These are phyloP conservation scores for Backusella sp. DNA, from an alignment of 192 early-diverging fungal species.

Conservation along the genomic window DNA sequence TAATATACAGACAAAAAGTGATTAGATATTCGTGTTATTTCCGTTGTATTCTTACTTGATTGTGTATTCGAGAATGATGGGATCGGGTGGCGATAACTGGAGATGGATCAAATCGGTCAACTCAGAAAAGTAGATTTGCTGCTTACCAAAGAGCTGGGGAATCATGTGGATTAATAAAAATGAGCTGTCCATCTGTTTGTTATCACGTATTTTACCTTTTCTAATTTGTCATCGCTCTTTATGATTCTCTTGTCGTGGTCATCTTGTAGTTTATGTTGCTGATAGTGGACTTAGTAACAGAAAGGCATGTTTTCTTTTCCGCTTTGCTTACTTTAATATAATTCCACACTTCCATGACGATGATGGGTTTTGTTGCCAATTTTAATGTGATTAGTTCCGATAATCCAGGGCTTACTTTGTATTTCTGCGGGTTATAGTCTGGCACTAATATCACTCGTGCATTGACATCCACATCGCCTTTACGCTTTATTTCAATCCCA, in stretches of 20 bases:
- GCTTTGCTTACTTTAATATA: constrained; percentile 77
- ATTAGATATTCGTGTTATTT: not conserved
- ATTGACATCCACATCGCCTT: constrained; percentile 82
- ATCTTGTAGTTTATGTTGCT: constrained; percentile 89
- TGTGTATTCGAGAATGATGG: constrained; percentile 88
- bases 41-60: constrained; percentile 56
- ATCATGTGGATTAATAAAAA: not conserved
- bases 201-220: constrained; percentile 45
- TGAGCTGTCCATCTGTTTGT: not conserved
- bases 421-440: constrained; percentile 77
- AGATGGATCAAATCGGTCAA: constrained; percentile 77
- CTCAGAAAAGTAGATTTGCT: constrained; percentile 74
- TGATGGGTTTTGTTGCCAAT: constrained; percentile 66
- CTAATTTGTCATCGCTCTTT: constrained; percentile 75
- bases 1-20: constrained; percentile 4
- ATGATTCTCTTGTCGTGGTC: constrained; percentile 84
- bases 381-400: constrained; percentile 77
- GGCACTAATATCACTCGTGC: constrained; percentile 78
- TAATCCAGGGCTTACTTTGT: constrained; percentile 74
- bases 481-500: constrained; percentile 93
- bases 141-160: constrained; percentile 65
- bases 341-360: constrained; percentile 92
- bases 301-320: not conserved
- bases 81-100: constrained; percentile 79
- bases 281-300: not conserved